phyloP scores from a whole-genome alignment of 345 rosid species.

The Xanthoceras sorbifolium region DNA sequence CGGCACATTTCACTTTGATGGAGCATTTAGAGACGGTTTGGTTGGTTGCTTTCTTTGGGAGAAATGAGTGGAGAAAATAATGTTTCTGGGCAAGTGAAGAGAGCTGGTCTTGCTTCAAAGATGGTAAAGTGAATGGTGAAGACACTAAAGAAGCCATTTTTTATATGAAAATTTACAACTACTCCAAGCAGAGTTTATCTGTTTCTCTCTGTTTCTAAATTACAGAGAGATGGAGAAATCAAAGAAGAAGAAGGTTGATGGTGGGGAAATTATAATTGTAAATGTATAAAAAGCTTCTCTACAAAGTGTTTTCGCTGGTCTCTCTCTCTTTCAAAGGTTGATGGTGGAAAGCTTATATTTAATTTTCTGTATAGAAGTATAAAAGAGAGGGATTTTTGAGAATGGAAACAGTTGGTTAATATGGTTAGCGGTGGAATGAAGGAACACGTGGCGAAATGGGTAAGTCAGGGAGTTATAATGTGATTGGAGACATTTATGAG shows the following conservation, averaged over 20 bases:
- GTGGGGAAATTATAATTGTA: too few relatives aligned
- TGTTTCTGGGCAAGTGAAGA: constrained; percentile 74
- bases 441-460: constrained; percentile 72
- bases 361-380: constrained; percentile 13
- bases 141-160: constrained; percentile 80
- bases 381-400: constrained; percentile 17
- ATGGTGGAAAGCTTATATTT: constrained; percentile 23
- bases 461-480: constrained; percentile 20
- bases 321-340: not conserved
- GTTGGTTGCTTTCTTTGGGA: constrained; percentile 47
- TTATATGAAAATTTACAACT: constrained; percentile 9
- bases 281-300: constrained; percentile 5
- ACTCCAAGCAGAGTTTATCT: constrained; percentile 25
- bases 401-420: constrained; percentile 35
- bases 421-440: constrained; percentile 60
- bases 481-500: constrained; percentile 42
- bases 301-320: constrained; percentile 4
- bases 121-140: constrained; percentile 64
- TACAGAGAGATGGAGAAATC: constrained; percentile 18
- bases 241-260: not conserved
- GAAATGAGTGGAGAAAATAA: constrained; percentile 70
- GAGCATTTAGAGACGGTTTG: constrained; percentile 40
- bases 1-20: constrained; percentile 59
- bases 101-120: constrained; percentile 68
- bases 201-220: constrained; percentile 31